phyloP scores from a whole-genome alignment of 2,329 filamentous ascomycete genomes.

The Penicillium sp. region DNA sequence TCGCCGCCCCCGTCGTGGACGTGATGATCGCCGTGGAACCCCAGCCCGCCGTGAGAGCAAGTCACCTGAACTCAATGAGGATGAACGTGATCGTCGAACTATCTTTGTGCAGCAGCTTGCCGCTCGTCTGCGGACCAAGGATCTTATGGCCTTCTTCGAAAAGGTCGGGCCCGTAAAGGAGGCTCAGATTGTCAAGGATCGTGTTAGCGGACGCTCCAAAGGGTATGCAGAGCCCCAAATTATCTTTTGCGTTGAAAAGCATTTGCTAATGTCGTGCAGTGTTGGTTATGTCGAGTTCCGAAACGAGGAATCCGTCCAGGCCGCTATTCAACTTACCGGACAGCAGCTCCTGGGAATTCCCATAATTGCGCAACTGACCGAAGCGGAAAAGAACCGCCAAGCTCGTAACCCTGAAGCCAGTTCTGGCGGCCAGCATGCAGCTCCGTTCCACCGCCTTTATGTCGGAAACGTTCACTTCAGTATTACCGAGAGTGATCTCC shows the following conservation, averaged over 20 bases:
- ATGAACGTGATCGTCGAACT: slow-evolving; percentile 93
- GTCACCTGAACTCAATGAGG: slow-evolving; percentile 76
- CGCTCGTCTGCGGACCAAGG: slow-evolving; percentile 85
- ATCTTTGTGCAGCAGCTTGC: slow-evolving; percentile 99
- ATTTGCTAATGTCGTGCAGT: slow-evolving; percentile 51
- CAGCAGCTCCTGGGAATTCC: slow-evolving; percentile 98
- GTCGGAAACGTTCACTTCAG: slow-evolving; percentile 99
- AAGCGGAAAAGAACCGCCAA: slow-evolving; percentile 99
- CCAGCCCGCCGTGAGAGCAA: slow-evolving; percentile 46
- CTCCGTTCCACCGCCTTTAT: slow-evolving; percentile 96
- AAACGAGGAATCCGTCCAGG: slow-evolving; percentile 87
- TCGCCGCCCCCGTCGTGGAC: slow-evolving; percentile 54
- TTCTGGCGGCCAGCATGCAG: slow-evolving; percentile 72
- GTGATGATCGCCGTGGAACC: slow-evolving; percentile 47
- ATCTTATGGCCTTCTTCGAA: slow-evolving; percentile 93
- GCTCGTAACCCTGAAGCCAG: slow-evolving; percentile 75
- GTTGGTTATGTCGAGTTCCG: slow-evolving; percentile 99
- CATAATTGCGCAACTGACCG: slow-evolving; percentile 96
- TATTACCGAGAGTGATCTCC: slow-evolving; percentile 92
- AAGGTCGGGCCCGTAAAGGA: slow-evolving; percentile 93
- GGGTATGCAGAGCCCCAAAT: slow-evolving; percentile 63
- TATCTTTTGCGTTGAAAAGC: slow-evolving; percentile 12
- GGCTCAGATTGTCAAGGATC: slow-evolving; percentile 97
- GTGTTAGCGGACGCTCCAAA: slow-evolving; percentile 95
- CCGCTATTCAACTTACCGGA: slow-evolving; percentile 96